Conservation (phyloP, 2,329 filamentous ascomycete genomes). For the Boeremia lycopersici region DNA sequence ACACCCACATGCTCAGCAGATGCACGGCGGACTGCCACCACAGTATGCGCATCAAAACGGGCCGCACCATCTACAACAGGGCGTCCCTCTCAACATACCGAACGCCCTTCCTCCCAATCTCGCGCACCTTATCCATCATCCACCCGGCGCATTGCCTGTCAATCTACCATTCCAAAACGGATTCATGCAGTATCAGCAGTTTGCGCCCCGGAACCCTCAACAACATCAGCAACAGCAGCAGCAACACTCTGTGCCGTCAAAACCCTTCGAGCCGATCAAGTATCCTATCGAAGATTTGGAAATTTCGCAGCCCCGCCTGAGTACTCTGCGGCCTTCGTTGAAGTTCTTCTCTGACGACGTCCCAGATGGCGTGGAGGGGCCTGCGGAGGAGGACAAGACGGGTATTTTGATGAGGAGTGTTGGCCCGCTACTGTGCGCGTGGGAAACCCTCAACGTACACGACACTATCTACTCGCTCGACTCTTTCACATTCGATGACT, state of each 20-base stretch:
- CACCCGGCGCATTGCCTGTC: slow-evolving; percentile 9
- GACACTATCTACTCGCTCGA: slow-evolving; percentile 93
- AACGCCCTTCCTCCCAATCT: slow-evolving; percentile 28
- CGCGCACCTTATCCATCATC: slow-evolving; percentile 24
- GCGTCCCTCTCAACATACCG: slow-evolving; percentile 9
- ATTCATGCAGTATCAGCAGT: slow-evolving; percentile 22
- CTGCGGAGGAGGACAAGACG: slow-evolving; percentile 45
- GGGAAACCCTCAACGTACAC: slow-evolving; percentile 98
- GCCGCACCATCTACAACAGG: slow-evolving; percentile 8
- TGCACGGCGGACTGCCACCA: slow-evolving; percentile 7
- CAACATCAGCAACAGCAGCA: slow-evolving; percentile 48
- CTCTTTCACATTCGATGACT: slow-evolving; percentile 98
- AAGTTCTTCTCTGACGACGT: slow-evolving; percentile 75
- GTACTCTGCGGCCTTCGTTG: slow-evolving; percentile 71
- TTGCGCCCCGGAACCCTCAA: slow-evolving; percentile 29
- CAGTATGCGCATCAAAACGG: slow-evolving; percentile 10
- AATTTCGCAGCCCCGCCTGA: slow-evolving; percentile 69
- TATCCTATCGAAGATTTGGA: slow-evolving; percentile 96
- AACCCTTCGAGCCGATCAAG: slow-evolving; percentile 68
- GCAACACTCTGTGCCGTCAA: slow-evolving; percentile 44
- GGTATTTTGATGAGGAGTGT: slow-evolving; percentile 82
- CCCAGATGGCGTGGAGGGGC: slow-evolving; percentile 47
- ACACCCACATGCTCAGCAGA: slow-evolving; percentile 11
- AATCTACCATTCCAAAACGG: slow-evolving; percentile 17
- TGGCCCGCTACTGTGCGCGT: slow-evolving; percentile 85